Evolutionary conservation across 768 basidiomycete genomes (phyloP).

Genomic region (Pulveroboletus sp.): DNA sequence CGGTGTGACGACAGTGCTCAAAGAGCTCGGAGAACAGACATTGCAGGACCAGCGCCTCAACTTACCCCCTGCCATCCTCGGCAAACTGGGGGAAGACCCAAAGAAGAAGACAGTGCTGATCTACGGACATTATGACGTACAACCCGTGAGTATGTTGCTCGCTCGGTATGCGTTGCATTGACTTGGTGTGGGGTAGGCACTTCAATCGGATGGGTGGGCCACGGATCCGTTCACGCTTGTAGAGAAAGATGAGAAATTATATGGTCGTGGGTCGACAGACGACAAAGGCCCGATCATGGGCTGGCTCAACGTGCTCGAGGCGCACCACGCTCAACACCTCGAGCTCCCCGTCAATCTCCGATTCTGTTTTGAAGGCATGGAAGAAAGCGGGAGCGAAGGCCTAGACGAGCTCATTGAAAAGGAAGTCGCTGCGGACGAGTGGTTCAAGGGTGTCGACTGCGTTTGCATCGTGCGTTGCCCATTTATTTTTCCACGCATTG

Average conservation of each 20-base stretch:
- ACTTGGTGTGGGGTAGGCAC: slow-evolving; percentile 28
- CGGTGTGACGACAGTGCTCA: slow-evolving; percentile 73
- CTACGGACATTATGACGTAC: slow-evolving; percentile 96
- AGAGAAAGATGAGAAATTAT: slow-evolving; percentile 53
- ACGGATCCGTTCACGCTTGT: slow-evolving; percentile 81
- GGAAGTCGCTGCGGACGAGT: slow-evolving; percentile 69
- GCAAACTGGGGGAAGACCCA: slow-evolving; percentile 75
- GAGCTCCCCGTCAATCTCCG: slow-evolving; percentile 86
- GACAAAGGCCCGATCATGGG: slow-evolving; percentile 90
- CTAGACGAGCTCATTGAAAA: slow-evolving; percentile 81
- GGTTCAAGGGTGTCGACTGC: slow-evolving; percentile 86
- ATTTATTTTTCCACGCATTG: neutral
- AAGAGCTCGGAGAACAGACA: slow-evolving; percentile 73
- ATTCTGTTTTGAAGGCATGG: slow-evolving; percentile 97
- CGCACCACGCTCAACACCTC: slow-evolving; percentile 63
- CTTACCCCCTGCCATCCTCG: slow-evolving; percentile 84
- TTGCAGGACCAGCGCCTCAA: slow-evolving; percentile 69
- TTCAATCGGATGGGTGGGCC: slow-evolving; percentile 77
- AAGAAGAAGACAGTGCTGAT: slow-evolving; percentile 91
- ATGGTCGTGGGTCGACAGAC: slow-evolving; percentile 86
- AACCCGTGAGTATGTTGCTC: slow-evolving; percentile 56
- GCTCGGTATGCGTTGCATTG: neutral
- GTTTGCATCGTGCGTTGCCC: slow-evolving; percentile 77
- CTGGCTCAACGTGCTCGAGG: slow-evolving; percentile 88
- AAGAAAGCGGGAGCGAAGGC: slow-evolving; percentile 90